These are phyloP conservation scores for Pseudogymnoascus sp. DNA, from an alignment of 2,329 filamentous ascomycete species.

Conservation along the genomic window DNA sequence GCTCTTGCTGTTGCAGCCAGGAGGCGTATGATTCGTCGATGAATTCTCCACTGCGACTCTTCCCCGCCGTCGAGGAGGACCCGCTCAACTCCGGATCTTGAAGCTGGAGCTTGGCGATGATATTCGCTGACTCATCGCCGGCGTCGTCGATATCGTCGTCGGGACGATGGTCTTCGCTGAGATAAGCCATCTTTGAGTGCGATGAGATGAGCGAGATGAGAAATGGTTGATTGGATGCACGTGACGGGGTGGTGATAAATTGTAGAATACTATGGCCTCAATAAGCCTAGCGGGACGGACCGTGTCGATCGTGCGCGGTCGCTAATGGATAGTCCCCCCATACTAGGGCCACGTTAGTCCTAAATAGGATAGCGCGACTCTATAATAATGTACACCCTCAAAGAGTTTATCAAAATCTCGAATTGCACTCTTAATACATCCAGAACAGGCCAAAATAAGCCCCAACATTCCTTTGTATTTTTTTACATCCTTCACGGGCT, in stretches of 20 bases:
- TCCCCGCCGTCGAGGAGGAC: constrained; percentile 9
- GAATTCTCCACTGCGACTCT: constrained; percentile 9
- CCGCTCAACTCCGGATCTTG: constrained; percentile 15
- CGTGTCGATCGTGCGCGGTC: neutral
- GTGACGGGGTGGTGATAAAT: neutral
- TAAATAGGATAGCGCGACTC: neutral
- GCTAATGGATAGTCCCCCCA: neutral
- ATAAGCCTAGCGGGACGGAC: neutral
- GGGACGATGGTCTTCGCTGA: neutral
- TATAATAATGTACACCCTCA: neutral
- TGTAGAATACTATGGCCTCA: neutral
- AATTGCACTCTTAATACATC: neutral
- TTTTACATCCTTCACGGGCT: neutral
- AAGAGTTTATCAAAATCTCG: neutral
- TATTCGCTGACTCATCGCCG: constrained; percentile 16
- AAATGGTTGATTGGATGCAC: neutral
- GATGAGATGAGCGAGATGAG: neutral
- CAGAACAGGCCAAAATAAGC: neutral
- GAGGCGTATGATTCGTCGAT: constrained; percentile 17
- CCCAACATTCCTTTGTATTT: neutral
- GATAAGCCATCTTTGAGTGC: neutral
- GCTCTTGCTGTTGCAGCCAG: constrained; percentile 14
- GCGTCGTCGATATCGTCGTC: constrained; percentile 15
- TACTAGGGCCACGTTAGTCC: neutral
- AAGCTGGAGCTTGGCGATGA: constrained; percentile 22